Conservation (phyloP, 2,329 filamentous ascomycete species). For the Chalaropsis thielavioides region DNA sequence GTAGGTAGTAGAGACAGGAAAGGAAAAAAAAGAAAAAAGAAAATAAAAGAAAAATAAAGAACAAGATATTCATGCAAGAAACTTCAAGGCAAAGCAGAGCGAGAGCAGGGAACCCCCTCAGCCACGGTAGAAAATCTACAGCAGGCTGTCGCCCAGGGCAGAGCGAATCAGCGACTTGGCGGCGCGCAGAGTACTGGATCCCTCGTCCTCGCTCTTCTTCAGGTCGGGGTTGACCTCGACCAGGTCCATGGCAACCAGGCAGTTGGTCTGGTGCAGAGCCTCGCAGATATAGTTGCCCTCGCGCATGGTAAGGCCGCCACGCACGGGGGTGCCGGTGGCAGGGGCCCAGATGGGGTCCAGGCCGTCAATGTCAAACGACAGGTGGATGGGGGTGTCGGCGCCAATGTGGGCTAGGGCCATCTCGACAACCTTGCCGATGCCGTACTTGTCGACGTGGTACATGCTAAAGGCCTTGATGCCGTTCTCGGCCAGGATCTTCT, state of each 20-base stretch:
- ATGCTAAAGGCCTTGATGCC: constrained; percentile 94
- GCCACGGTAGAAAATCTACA: constrained; percentile 34
- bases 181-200: constrained; percentile 73
- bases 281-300: constrained; percentile 97
- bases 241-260: constrained; percentile 63
- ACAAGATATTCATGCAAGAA: too few relatives aligned
- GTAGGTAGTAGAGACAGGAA: not conserved
- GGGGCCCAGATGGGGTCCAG: constrained; percentile 94
- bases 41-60: not conserved
- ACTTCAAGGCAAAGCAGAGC: not conserved
- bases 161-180: constrained; percentile 86
- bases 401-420: constrained; percentile 97
- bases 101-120: not conserved
- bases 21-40: not conserved
- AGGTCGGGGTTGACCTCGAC: constrained; percentile 70
- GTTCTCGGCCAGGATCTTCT: constrained; percentile 75
- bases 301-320: constrained; percentile 80
- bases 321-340: constrained; percentile 85
- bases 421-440: constrained; percentile 90
- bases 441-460: constrained; percentile 93
- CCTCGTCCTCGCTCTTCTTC: constrained; percentile 42
- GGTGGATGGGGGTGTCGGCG: constrained; percentile 84
- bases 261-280: constrained; percentile 65
- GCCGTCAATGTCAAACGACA: constrained; percentile 94
- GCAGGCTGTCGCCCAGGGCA: constrained; percentile 76